Evolutionary conservation across 345 rosid species (phyloP).

Genomic region (Salix caprea): DNA sequence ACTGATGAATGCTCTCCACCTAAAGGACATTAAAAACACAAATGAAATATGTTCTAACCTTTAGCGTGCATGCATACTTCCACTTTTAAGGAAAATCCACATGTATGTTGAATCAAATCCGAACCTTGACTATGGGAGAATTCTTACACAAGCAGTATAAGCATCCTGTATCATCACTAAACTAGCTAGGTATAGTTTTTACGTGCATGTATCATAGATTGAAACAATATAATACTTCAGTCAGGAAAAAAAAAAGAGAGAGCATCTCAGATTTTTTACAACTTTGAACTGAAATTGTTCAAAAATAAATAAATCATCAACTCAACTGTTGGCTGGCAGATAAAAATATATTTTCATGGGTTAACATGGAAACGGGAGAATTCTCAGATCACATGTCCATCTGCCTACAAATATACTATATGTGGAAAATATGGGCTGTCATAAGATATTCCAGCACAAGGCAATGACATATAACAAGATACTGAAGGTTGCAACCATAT

Average conservation of each 20-base stretch:
- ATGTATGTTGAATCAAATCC: not conserved
- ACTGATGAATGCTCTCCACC: constrained; percentile 91
- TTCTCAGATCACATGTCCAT: not conserved
- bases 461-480: not conserved
- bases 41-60: not conserved
- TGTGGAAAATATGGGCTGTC: not conserved
- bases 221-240: not conserved
- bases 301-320: too few species aligned
- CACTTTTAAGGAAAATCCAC: not conserved
- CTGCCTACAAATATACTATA: not conserved
- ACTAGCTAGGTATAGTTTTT: not conserved
- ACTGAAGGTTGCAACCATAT: not conserved
- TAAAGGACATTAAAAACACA: constrained; percentile 18
- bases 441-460: not conserved
- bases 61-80: not conserved
- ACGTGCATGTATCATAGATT: not conserved
- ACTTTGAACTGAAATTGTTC: not conserved
- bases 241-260: not conserved
- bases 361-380: not conserved
- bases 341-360: not conserved
- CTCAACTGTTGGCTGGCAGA: not conserved
- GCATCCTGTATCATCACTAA: not conserved
- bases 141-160: not conserved
- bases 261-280: not conserved
- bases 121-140: not conserved